Evolutionary conservation across 257 asterid species (phyloP).

Genomic region (Nyctanthes arbortristis): DNA sequence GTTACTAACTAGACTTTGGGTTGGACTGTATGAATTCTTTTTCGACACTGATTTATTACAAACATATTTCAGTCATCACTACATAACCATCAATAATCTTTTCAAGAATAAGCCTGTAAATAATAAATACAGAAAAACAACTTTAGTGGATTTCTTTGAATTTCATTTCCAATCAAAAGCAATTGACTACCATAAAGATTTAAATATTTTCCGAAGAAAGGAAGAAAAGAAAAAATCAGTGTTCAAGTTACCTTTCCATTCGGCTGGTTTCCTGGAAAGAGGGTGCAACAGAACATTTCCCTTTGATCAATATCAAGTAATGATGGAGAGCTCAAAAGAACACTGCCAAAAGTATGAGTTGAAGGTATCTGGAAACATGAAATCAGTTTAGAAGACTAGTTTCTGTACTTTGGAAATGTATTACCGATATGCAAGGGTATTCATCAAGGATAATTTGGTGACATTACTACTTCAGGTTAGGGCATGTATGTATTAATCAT

Average conservation of each 20-base stretch:
- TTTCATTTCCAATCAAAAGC: background rate
- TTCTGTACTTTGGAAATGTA: conserved; percentile 6
- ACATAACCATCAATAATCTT: background rate
- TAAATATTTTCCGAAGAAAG: conserved; percentile 10
- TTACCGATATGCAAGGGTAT: background rate
- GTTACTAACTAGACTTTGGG: no score
- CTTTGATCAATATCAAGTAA: conserved; percentile 64
- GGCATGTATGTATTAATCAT: background rate
- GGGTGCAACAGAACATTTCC: conserved; percentile 75
- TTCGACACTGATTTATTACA: background rate
- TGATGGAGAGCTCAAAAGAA: conserved; percentile 70
- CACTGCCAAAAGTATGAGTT: conserved; percentile 55
- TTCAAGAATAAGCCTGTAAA: background rate
- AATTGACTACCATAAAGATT: conserved; percentile 3
- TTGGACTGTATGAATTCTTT: background rate
- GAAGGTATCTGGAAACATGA: conserved; percentile 56
- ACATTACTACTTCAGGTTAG: background rate
- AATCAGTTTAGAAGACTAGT: conserved; percentile 7
- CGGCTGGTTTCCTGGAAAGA: conserved; percentile 64
- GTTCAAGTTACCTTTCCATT: conserved; percentile 48
- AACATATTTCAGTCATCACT: background rate
- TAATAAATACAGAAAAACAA: background rate
- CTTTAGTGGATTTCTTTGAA: background rate
- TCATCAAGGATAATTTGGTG: background rate
- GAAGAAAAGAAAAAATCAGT: conserved; percentile 12